Evolutionary conservation across 495 filamentous ascomycete species (phyloP).

Genomic region (Jackrogersella multiformis): DNA sequence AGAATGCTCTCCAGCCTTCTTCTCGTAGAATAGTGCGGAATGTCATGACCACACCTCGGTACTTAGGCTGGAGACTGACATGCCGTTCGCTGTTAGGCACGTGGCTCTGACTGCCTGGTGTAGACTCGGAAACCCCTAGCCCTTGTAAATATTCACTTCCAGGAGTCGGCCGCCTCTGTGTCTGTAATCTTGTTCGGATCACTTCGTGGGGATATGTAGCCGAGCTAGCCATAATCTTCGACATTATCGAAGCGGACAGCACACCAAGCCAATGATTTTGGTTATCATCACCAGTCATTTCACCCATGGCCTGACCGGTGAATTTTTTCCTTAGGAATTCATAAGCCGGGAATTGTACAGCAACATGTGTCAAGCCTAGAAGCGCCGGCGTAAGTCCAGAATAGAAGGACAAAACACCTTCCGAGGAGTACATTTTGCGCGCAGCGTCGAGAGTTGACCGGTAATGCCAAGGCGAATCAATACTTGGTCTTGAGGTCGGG

Average conservation of each 20-base stretch:
- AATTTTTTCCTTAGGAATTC: constrained; percentile 92
- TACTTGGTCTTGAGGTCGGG: constrained; percentile 59
- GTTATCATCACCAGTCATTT: constrained; percentile 49
- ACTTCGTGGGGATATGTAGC: constrained; percentile 99
- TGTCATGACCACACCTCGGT: constrained; percentile 82
- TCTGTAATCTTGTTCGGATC: constrained; percentile 87
- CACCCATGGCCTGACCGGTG: constrained; percentile 86
- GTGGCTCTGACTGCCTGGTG: constrained; percentile 44
- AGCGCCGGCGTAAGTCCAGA: constrained; percentile 93
- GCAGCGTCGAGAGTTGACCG: constrained; percentile 85
- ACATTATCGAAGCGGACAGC: constrained; percentile 87
- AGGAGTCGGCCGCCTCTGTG: constrained; percentile 73
- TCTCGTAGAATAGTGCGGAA: constrained; percentile 84
- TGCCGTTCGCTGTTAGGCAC: constrained; percentile 37
- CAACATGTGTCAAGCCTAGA: constrained; percentile 92
- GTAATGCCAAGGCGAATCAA: constrained; percentile 85
- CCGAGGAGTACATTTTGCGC: constrained; percentile 90
- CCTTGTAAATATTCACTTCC: constrained; percentile 72
- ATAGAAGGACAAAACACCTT: constrained; percentile 92
- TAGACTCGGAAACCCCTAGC: constrained; percentile 52
- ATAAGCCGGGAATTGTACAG: constrained; percentile 96
- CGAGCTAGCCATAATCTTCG: constrained; percentile 92
- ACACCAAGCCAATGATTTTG: constrained; percentile 70
- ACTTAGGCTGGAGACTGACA: constrained; percentile 64
- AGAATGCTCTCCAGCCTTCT: constrained; percentile 97